Base-by-base conservation (phyloP, 257 asterid genomes). In the Handroanthus guayacan region DNA sequence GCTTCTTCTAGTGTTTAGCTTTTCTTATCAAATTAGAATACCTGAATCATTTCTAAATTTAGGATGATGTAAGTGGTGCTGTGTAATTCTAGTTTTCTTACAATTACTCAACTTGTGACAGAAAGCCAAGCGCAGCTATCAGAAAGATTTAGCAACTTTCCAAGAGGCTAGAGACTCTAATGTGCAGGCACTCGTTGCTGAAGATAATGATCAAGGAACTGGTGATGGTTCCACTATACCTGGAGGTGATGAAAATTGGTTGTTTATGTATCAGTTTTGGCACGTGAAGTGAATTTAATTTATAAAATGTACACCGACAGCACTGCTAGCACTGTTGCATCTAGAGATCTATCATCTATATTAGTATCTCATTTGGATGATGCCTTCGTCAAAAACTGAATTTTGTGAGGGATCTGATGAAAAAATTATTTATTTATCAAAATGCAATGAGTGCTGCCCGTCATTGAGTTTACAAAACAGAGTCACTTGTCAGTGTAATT, bases 71-170 rank as follows among this genome's bases (percentile, higher is more conserved):
- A n/a, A n/a, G 50, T 68, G 14, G 10, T 58, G 47, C 6, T 56
- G 14, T 76, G 62, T 2, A 43, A 60, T 52, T 14, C 55, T 62
- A 6, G 18, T 67, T n/a, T 25, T 80, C 66, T 55, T 54, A 9
- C 68, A 17, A 43, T 57, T 72, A 14, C 36, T 51, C 16, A 54
- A 48, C 12, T 5, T 75, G 6, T 86, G 14, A 75, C 91, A 95
- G 99, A 95, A 90, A 93, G 99, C 99, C 43, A 86, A 86, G 7
- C 95, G 90, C 75, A 93, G 99, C 82, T 95, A 93, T 81, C 92
- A 95, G 80, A 91, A 93, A 85, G 99, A 95, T 62, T 50, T 95
- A 75, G 92, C 91, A 63, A 85, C 86, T 84, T 89, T 87, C 73
- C 80, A 31, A 77, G 93, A 94, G 81, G 93, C 96, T 58, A 87